Percentiles rank a stretch among this genome's conserved stretches.
phyloP scores from a whole-genome alignment of 805 yeast genomes.

The Wickerhamomyces mucosus region DNA sequence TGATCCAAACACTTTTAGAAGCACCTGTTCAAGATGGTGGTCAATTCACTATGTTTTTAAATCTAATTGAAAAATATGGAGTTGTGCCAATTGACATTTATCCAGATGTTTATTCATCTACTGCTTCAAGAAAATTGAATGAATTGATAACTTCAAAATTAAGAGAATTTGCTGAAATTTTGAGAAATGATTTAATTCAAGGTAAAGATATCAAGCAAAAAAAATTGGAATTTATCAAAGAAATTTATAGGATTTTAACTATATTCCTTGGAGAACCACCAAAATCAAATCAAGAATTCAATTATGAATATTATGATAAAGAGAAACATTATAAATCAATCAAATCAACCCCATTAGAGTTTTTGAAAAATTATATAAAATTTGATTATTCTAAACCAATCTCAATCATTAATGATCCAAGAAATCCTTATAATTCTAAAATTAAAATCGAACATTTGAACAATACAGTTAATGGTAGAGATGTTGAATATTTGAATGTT shows the following conservation, averaged over 20 bases:
- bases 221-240: conserved; percentile 42
- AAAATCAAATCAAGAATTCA: conserved; percentile 52
- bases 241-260: conserved; percentile 55
- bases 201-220: conserved; percentile 20
- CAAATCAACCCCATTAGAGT: conserved; percentile 55
- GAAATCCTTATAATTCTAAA: conserved; percentile 56
- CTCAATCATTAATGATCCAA: conserved; percentile 74
- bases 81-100: conserved; percentile 63
- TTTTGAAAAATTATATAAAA: conserved; percentile 43
- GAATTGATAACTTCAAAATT: conserved; percentile 56
- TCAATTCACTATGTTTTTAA: conserved; percentile 77
- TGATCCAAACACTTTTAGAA: conserved; percentile 53
- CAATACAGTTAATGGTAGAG: conserved; percentile 53
- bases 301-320: conserved; percentile 72
- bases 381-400: conserved; percentile 43
- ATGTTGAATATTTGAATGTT: conserved; percentile 62
- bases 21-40: conserved; percentile 81
- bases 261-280: conserved; percentile 77
- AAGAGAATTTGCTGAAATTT: conserved; percentile 66
- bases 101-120: conserved; percentile 57
- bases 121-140: conserved; percentile 44
- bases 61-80: conserved; percentile 73
- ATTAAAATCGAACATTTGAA: conserved; percentile 68
- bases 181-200: conserved; percentile 30
- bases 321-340: conserved; percentile 42